Base-by-base conservation (phyloP, 78 protist genomes). In the Polysphondylium violaceum region DNA sequence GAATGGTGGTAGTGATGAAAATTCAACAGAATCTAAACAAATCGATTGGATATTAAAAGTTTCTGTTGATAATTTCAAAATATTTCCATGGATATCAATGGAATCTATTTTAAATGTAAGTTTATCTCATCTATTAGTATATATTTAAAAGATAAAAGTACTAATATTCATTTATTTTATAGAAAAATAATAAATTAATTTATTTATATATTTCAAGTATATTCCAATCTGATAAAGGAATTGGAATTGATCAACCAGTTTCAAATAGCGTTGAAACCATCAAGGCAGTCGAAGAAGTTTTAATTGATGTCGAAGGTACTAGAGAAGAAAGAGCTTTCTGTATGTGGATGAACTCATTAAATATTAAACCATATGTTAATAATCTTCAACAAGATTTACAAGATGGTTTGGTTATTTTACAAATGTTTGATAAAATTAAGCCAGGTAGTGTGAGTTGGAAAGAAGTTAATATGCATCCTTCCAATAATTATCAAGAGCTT, bases 251-350 rank as follows among this genome's bases (percentile, higher is more conserved):
- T 16, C 47, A 21, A 50, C 12, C 25, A 16, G 78, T 43, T 27
- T 36, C 29, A 7, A 78, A 78, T 31, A 65, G 1, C 11, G 29
- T 17, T 21, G 74, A 81, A 55, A 47, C 35, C 17, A 36, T 36
- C 7, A 88, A 86, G 17, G 93, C 40, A 33, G 65, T 63, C 16
- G 51, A 87, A 41, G 29, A 58, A 63, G 38, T 35, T 16, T 47
- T 69, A 21, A 23, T n/a, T 5, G 94, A 94, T 73, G 86, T 65
- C 14, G 95, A 86, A 27, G 97, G 87, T 21, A 86, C 97, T 12
- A 71, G 97, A 56, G 95, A 95, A 73, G 97, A 95, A 72, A 79
- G 94, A 33, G 94, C 95, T 17, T 87, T 95, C 74, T 93, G 97
- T 51, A 93, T 92, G 87, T 95, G 97, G 97, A 73, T 95, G 63